Percentiles rank a stretch among this genome's conserved stretches.
These are phyloP conservation scores for Rhododendron henanense DNA, from an alignment of 148 eudicot genomes.

Conservation along the genomic window DNA sequence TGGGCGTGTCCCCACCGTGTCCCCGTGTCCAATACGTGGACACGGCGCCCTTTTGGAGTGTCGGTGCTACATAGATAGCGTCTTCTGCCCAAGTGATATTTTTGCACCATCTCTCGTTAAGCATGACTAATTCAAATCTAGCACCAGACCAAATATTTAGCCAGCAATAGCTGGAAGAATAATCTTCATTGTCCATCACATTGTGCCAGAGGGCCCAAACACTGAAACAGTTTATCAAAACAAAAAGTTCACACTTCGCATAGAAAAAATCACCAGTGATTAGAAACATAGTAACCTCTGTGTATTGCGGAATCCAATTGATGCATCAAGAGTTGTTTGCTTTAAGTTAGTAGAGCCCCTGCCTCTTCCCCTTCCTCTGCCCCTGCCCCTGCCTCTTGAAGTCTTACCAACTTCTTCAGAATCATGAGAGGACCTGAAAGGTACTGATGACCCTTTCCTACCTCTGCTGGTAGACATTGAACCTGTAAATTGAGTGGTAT, in stretches of 20 bases:
- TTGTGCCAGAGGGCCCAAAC: background rate
- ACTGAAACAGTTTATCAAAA: background rate
- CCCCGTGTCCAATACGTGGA: too few relatives aligned
- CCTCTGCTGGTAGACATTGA: conserved; percentile 48
- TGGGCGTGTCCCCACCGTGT: too few relatives aligned
- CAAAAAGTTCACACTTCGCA: background rate
- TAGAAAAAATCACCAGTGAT: background rate
- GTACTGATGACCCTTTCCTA: conserved; percentile 42
- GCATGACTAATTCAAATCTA: background rate
- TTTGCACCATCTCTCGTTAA: background rate
- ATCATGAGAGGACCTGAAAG: conserved; percentile 39
- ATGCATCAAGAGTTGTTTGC: conserved; percentile 90
- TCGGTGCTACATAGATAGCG: background rate
- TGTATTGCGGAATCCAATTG: conserved; percentile 61
- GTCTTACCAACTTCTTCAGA: conserved; percentile 51
- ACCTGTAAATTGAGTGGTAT: conserved; percentile 39
- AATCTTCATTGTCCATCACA: background rate
- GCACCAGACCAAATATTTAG: background rate
- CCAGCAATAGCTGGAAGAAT: background rate
- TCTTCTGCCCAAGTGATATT: background rate
- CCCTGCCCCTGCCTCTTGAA: conserved; percentile 80
- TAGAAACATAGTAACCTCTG: conserved; percentile 49
- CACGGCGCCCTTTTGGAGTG: too few relatives aligned
- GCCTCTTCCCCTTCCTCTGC: conserved; percentile 84
- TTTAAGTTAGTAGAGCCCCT: conserved; percentile 55